Base-by-base conservation (phyloP, 2,329 filamentous ascomycete genomes). In the Aureobasidium sp. region DNA sequence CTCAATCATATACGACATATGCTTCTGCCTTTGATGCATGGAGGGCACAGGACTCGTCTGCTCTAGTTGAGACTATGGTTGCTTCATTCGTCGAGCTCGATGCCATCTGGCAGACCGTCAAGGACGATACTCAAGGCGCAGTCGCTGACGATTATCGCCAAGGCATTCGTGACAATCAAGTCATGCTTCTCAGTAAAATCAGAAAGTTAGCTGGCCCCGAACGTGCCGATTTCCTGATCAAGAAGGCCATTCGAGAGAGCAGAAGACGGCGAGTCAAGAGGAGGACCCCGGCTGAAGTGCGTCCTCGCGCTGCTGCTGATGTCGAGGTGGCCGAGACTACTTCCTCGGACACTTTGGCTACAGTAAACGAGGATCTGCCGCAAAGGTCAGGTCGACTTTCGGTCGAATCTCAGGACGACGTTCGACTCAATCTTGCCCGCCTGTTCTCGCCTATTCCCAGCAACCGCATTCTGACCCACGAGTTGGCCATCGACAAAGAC, bases 1-100 rank as follows among this genome's bases (percentile, higher is more conserved):
- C 84, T 0, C 79, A 88, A 60, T 76, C 81, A 1, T 88, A 90
- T 63, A 80, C 84, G 27, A 79, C 83, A 0, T 93, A 89, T 60
- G 81, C 85, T 61, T 85, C 86, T 50, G 86, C 86, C 1, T 90
- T 93, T 63, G 86, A 88, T 56, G 83, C 86, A 3, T 93, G 88
- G 88, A 89, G 90, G 68, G 84, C 87, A 1, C 80, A 86, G 49
- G 88, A 91, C 64, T 88, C 86, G 0, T 83, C 83, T 51, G 83
- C 86, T 0, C 73, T 93, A 4, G 81, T 91, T 49, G 85, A 90
- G 61, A 84, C 88, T 53, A 90, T 93, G 87, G 77, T 91, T n/a
- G 79, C 88, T 62, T 86, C 89, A 59, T 90, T 91, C 66, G 86
- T 90, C 16, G 87, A 90, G 64, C 78, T 93, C 2, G 88, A 93